Evolutionary conservation across 805 yeast species (phyloP).

Genomic region (Ascoidea asiatica): DNA sequence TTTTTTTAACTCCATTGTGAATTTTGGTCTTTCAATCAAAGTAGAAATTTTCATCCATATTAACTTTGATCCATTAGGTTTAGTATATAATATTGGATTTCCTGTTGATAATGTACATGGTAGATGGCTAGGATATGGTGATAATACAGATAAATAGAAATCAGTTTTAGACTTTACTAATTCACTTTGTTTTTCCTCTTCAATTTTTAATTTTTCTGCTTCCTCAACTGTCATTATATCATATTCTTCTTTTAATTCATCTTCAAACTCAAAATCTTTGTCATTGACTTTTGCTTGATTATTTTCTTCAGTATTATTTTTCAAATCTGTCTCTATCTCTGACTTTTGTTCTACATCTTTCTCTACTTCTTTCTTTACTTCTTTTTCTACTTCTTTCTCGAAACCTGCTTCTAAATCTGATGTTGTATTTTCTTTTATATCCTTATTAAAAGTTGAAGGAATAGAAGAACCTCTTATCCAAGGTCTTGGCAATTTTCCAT

Average conservation of each 20-base stretch:
- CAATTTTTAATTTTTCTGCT: slow-evolving; percentile 9
- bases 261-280: slow-evolving; percentile 15
- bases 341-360: slow-evolving; percentile 4
- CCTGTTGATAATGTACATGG: slow-evolving; percentile 76
- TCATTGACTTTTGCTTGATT: slow-evolving; percentile 13
- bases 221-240: slow-evolving; percentile 24
- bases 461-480: slow-evolving; percentile 37
- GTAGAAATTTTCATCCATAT: slow-evolving; percentile 69
- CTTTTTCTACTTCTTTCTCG: slow-evolving; percentile 14
- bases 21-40: slow-evolving; percentile 64
- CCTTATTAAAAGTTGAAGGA: too few species aligned
- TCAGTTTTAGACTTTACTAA: slow-evolving; percentile 16
- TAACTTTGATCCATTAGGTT: slow-evolving; percentile 41
- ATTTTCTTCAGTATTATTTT: slow-evolving; percentile 1
- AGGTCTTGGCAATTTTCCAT: slow-evolving; percentile 58
- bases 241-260: slow-evolving; percentile 25
- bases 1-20: slow-evolving; percentile 68
- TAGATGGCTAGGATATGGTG: slow-evolving; percentile 86
- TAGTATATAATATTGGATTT: slow-evolving; percentile 50
- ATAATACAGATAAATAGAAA: slow-evolving; percentile 53
- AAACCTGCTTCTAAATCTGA: too few species aligned
- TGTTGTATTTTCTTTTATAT: slow-evolving; percentile 20
- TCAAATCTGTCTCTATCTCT: slow-evolving; percentile 5
- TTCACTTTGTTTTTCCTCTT: slow-evolving; percentile 2
- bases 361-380: slow-evolving; percentile 4